Evolutionary conservation across 1,284 basidiomycete genomes (phyloP), one percentile per base, ranked within the genome.

Genomic region (Apiotrichum akiyoshidainum): DNA sequence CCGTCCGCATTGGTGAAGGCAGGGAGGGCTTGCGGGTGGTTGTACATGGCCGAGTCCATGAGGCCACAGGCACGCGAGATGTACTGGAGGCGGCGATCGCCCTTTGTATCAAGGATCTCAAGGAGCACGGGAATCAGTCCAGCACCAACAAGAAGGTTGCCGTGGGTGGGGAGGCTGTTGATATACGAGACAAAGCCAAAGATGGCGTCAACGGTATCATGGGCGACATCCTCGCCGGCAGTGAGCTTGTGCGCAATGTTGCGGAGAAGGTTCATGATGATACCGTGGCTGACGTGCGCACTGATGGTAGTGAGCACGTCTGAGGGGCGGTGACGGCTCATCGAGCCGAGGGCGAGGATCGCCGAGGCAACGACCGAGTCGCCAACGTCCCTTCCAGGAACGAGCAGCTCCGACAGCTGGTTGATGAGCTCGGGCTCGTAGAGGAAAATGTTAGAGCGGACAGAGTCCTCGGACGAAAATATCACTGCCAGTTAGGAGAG

Each of bases 71-170:
- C 87, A 13, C 81, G 70, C 5, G 76, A 70, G 21, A 78, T 73
- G 63, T 70, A 75, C 68, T 72, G 58, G 16, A 40, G 66, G 16
- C 71, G 55, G n/a, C 64, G 57, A 16, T 64, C 59, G 5, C 62
- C 66, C 33, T 64, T 51, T 21, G 88, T 89, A 76, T 91, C 87
- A 68, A 94, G 86, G 54, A 95, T 81, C 68, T 95, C 90, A 54
- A 96, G 87, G 16, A 99, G 82, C 10, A 95, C 80, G 1, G 92
- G 91, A 34, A 99, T 84, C 47, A 98, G 80, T 3, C 96, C 96
- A n/a, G 96, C 94, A n/a, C 92, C 90, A 58, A 98, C 89, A 46
- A 98, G 86, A 87, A 96, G 90, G 69, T 89, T 91, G 37, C 90
- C 91, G 35, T 92, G 91, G 1, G 86, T 83, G 3, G 88, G 83